Base-by-base conservation (phyloP, 1,139 yeast species). In the Nakaseomyces bracarensis region DNA sequence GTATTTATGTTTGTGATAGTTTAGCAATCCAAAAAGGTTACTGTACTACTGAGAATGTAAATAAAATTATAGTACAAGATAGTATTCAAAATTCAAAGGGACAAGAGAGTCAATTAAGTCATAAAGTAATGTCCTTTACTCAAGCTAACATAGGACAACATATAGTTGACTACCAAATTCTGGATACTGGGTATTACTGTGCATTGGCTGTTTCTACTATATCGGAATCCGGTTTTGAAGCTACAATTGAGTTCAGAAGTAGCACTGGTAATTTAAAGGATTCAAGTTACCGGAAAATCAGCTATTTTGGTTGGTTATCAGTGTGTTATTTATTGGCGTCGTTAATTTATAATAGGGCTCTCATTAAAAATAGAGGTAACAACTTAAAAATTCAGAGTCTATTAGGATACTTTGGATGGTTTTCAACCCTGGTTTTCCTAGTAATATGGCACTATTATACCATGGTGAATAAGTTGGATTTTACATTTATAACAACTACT, bases 1-100 rank as follows among this genome's bases (percentile, higher is more conserved):
- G 47, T 36, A 73, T 75, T 50, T 85, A 79, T 61, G 71, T 87
- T 23, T 89, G 96, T 68, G 86, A 82, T 57, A 76, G 74, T 30
- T 52, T 55, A 20, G 83, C 94, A 15, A 68, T 84, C 13, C 62
- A 61, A 7, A 55, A 65, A n/a, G 71, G 70, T 0, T 55, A 72
- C 29, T 89, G 97, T 65, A 13, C 31, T 14, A 7, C 16, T 6
- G 8, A 10, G 7, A 18, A 28, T n/a, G 19, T 28, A 4, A 28
- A 28, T 14, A 28, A 10, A 14, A 28, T 28, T 4, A 28, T 28
- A 9, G 31, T 28, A 4, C 13, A 28, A 14, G 10, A 28, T n/a
- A 28, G 18, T 8, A 3, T 13, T 28, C 19, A 28, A 6, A 15
- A 28, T 10, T 28, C 31, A 15, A 10, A 13, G 10, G 31, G 31